Evolutionary conservation across 2,329 filamentous ascomycete genomes (phyloP).

Genomic region (Malbranchea zuffiana): DNA sequence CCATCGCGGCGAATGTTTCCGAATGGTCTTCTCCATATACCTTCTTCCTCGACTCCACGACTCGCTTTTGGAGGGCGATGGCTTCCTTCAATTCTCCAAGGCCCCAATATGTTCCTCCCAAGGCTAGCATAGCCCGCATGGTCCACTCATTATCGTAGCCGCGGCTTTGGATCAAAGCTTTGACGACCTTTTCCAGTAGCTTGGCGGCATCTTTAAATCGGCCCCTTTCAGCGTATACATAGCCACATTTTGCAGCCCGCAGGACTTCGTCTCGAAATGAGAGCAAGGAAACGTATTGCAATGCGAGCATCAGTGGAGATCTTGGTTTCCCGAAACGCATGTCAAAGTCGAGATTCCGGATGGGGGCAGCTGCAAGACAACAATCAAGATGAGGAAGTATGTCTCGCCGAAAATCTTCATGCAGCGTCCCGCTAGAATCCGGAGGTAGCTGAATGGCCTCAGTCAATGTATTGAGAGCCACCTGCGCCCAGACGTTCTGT

Average conservation of each 20-base stretch:
- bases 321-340: background rate
- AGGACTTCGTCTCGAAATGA: conserved; percentile 8
- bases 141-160: conserved; percentile 11
- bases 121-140: conserved; percentile 10
- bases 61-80: conserved; percentile 12
- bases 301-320: background rate
- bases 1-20: conserved; percentile 22
- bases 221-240: conserved; percentile 16
- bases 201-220: conserved; percentile 11
- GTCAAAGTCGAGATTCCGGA: background rate
- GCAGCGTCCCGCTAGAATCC: conserved; percentile 6
- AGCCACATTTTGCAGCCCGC: conserved; percentile 16
- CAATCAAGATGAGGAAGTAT: conserved; percentile 19
- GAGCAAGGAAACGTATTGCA: conserved; percentile 5
- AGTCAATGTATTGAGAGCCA: conserved; percentile 11
- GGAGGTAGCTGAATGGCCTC: conserved; percentile 4
- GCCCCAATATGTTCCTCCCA: conserved; percentile 10
- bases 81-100: conserved; percentile 12
- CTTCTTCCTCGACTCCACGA: conserved; percentile 9
- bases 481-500: conserved; percentile 6
- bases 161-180: conserved; percentile 6
- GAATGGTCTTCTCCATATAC: conserved; percentile 19
- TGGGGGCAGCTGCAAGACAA: conserved; percentile 10
- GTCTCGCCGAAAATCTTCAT: conserved; percentile 16
- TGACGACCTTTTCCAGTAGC: conserved; percentile 11